phyloP scores from a whole-genome alignment of 2,329 filamentous ascomycete genomes.

The Alternaria panax region DNA sequence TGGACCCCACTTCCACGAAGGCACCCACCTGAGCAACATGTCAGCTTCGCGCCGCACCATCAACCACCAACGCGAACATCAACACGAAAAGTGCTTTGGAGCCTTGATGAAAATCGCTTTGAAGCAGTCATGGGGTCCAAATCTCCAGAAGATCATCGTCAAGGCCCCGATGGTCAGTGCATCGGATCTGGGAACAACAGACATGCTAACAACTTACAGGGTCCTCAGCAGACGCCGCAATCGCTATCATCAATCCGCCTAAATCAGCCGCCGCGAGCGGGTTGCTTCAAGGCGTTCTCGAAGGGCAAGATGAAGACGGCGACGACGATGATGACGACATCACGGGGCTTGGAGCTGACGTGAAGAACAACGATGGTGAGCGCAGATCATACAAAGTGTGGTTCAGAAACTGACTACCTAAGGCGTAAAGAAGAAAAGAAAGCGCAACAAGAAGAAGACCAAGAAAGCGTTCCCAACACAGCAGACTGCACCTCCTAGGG shows the following conservation, averaged over 20 bases:
- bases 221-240: constrained; percentile 31
- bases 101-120: constrained; percentile 1
- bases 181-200: neutral
- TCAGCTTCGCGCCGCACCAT: neutral
- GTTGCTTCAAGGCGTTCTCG: constrained; percentile 47
- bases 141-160: constrained; percentile 48
- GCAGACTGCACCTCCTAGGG: constrained; percentile 77
- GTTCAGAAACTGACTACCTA: constrained; percentile 17
- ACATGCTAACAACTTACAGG: constrained; percentile 35
- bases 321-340: constrained; percentile 57
- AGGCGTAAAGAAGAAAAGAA: constrained; percentile 75
- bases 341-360: constrained; percentile 47
- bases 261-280: constrained; percentile 47
- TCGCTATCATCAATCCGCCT: constrained; percentile 41
- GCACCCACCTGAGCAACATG: neutral
- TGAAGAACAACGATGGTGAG: constrained; percentile 35
- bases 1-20: neutral
- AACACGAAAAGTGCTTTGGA: neutral
- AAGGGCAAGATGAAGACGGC: constrained; percentile 57
- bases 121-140: constrained; percentile 47
- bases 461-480: constrained; percentile 64
- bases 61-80: neutral
- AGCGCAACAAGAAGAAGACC: constrained; percentile 74
- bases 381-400: neutral
- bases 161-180: constrained; percentile 41